A percentile compares a stretch with the other conserved stretches of the same genome.
Evolutionary conservation across 2,329 filamentous ascomycete genomes (phyloP).

Genomic region (Beauveria asiatica): DNA sequence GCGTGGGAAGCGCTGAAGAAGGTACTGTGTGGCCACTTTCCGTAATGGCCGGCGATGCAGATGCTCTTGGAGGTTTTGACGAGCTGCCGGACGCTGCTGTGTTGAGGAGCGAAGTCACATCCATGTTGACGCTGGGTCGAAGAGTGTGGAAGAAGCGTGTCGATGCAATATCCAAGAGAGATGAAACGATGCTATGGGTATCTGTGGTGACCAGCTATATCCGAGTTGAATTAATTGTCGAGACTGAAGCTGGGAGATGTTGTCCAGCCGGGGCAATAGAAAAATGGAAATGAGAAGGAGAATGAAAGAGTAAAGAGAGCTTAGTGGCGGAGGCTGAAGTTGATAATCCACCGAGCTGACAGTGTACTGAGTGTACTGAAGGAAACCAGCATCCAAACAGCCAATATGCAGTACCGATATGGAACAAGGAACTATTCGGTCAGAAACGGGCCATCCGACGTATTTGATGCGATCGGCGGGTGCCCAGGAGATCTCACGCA

Average conservation of each 20-base stretch:
- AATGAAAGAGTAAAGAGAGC: neutral
- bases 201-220: neutral
- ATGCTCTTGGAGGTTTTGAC: slow-evolving; percentile 7
- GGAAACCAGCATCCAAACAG: neutral
- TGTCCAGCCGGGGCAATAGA: neutral
- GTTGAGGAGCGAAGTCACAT: slow-evolving; percentile 11
- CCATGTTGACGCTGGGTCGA: slow-evolving; percentile 5
- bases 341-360: slow-evolving; percentile 1
- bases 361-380: neutral
- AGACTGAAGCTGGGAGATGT: neutral
- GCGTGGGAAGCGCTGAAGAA: slow-evolving; percentile 11
- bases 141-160: neutral
- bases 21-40: slow-evolving; percentile 9
- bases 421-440: neutral
- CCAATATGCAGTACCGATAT: neutral
- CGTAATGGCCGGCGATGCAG: slow-evolving; percentile 8
- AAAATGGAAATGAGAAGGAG: neutral
- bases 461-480: slow-evolving; percentile 11
- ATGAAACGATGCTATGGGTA: neutral
- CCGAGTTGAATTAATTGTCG: neutral
- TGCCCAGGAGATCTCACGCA: slow-evolving; percentile 10
- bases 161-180: neutral
- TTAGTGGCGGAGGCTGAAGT: neutral
- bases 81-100: slow-evolving; percentile 1
- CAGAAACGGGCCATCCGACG: slow-evolving; percentile 11